Base-by-base conservation (phyloP, 2,329 filamentous ascomycete species). In the Epichloe gansuensis region DNA sequence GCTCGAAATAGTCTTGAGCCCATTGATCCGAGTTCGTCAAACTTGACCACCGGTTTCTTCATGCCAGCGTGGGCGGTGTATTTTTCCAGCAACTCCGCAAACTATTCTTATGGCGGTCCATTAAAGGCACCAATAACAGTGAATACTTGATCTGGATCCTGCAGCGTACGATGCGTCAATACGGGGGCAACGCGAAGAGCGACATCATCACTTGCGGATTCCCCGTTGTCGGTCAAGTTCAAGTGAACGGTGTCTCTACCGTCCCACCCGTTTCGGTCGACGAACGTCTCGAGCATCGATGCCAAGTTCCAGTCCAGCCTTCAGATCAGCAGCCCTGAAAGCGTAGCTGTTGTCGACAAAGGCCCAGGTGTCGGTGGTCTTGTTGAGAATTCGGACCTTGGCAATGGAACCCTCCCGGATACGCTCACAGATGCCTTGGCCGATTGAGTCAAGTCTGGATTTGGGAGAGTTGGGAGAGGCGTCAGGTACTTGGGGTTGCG, bases 1-100 rank as follows among this genome's bases (percentile, higher is more conserved):
- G 64, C 55, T 72, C 69, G 23, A 72, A 56, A 43, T 67, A 64
- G 52, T 73, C 69, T 48, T 72, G 69, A 0, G 63, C 62, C 70
- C 69, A 73, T 17, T 64, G 56, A 49, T 71, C 67, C 6, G 0
- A 7, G 17, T 3, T 8, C 9, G 37, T 50, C n/a, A 15, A 50
- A 39, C 5, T 13, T 50, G 21, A 9, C 5, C 15, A 51, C 39
- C 7, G 61, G 58, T 6, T 56, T 44, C n/a, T 38, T n/a, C 4
- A 51, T 23, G 5, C 42, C 42, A 35, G 42, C n/a, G n/a, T 21
- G 3, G 17, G 15, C 31, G n/a, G 49, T 37, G n/a, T 23, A 51
- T n/a, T n/a, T 31, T 25, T 1, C 12, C 5, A 51, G 13, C 17
- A 38, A 45, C 9, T 11, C 12, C 2, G 31, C 49, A 39, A 51